phyloP scores from a whole-genome alignment of 2,329 filamentous ascomycete genomes.

The Fusarium camptoceras region DNA sequence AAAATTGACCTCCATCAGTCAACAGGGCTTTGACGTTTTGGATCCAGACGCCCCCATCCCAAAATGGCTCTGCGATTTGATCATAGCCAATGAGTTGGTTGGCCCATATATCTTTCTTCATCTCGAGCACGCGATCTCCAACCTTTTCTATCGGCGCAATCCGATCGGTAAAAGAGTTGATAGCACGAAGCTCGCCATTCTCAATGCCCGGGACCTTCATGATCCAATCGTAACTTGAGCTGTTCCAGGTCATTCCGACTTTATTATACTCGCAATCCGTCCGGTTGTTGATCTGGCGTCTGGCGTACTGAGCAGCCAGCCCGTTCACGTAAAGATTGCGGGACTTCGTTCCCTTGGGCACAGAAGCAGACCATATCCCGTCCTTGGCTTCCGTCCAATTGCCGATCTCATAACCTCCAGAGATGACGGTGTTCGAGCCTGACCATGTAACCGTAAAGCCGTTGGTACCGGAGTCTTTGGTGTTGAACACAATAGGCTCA shows the following conservation, averaged over 20 bases:
- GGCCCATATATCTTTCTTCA: constrained; percentile 3
- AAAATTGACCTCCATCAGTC: neutral
- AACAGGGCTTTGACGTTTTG: constrained; percentile 8
- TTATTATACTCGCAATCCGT: neutral
- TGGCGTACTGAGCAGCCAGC: neutral
- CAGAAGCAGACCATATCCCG: constrained; percentile 2
- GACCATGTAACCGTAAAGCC: neutral
- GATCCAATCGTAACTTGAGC: constrained; percentile 8
- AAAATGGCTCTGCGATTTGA: constrained; percentile 7
- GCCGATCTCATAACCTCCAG: neutral
- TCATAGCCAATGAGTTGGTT: constrained; percentile 15
- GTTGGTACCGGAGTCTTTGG: neutral
- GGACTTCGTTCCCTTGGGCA: neutral
- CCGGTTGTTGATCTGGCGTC: neutral
- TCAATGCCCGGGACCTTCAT: neutral
- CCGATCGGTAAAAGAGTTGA: constrained; percentile 5
- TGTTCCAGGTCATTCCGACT: constrained; percentile 11
- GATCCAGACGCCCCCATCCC: constrained; percentile 10
- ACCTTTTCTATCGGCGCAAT: neutral
- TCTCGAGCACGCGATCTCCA: neutral
- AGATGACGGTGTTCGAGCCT: neutral
- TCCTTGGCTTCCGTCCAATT: neutral
- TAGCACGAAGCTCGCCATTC: neutral
- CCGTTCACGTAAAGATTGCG: constrained; percentile 4
- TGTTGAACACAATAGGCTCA: neutral